phyloP scores from a whole-genome alignment of 208 protist genomes.

The Leishmania major region DNA sequence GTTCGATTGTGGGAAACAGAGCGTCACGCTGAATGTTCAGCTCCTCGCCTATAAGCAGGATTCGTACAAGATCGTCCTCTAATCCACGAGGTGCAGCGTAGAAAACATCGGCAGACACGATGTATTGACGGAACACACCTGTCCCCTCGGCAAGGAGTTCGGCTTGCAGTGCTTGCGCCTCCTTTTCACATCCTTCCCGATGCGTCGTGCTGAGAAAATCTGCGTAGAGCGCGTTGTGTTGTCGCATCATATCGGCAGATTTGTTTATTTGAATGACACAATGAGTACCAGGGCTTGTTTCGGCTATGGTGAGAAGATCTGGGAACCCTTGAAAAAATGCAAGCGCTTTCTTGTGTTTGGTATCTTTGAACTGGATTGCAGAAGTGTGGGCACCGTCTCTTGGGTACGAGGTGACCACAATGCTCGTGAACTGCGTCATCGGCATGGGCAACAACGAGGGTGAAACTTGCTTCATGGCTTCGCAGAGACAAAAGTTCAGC shows the following conservation, averaged over 20 bases:
- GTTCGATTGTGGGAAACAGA: slow-evolving; percentile 25
- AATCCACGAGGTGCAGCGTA: slow-evolving; percentile 21
- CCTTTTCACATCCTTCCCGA: slow-evolving; percentile 40
- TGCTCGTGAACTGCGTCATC: slow-evolving; percentile 59
- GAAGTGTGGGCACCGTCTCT: slow-evolving; percentile 27
- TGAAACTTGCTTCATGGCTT: slow-evolving; percentile 42
- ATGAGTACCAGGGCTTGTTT: slow-evolving; percentile 50
- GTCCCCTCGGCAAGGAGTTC: slow-evolving; percentile 38
- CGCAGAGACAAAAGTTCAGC: slow-evolving; percentile 67
- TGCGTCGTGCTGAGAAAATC: slow-evolving; percentile 51
- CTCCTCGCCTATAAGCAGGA: slow-evolving; percentile 25
- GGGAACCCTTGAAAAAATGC: slow-evolving; percentile 39
- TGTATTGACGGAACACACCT: slow-evolving; percentile 42
- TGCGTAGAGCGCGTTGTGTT: slow-evolving; percentile 38
- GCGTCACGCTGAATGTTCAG: slow-evolving; percentile 13
- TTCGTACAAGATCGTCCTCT: slow-evolving; percentile 22
- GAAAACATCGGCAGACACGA: slow-evolving; percentile 39
- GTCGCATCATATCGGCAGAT: slow-evolving; percentile 34
- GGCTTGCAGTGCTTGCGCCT: slow-evolving; percentile 37
- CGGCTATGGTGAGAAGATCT: slow-evolving; percentile 52
- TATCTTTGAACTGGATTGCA: slow-evolving; percentile 69
- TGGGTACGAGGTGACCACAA: slow-evolving; percentile 54
- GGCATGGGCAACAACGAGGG: slow-evolving; percentile 55
- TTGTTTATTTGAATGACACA: slow-evolving; percentile 51
- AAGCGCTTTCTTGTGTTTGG: slow-evolving; percentile 71